Base-by-base conservation (phyloP, 768 basidiomycete species). In the Suillus paluster region DNA sequence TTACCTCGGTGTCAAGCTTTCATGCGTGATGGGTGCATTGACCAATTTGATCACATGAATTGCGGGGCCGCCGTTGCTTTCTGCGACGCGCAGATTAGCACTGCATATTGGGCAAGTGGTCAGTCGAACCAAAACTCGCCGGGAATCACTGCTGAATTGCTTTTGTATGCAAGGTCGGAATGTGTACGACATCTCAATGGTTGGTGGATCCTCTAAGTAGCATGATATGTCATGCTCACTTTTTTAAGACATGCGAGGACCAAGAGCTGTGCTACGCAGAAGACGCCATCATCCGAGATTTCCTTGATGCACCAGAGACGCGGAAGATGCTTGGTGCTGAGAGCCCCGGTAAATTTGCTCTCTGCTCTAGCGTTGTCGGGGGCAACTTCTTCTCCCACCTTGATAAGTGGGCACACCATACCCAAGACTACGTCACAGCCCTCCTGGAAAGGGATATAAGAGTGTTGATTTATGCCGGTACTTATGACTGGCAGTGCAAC, bases 11-110 rank as follows among this genome's bases (percentile, higher is more conserved):
- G 92, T 71, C 76, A 86, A 65, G 80, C 79, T 63, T 80, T 80
- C 41, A 80, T 90, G 71, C 74, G 80, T n/a, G 72, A 79, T 46
- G 78, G 78, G 49, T 94, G 92, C 64, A 79, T 92, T 34, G 83
- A 91, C 59, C 63, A 62, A 17, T 88, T 88, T 64, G 91, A 95
- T 71, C 73, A 79, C 23, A 85, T 89, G 41, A 79, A 83, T 62
- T 94, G 92, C 67, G 76, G 74, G n/a, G 88, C 87, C 14, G 88
- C 91, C 2, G 79, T 85, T 55, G 72, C 64, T 11, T 92, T 92
- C 71, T 95, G 93, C 72, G 79, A 84, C 56, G 73, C 69, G 23
- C 80, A 86, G 63, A 71, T 93, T 14, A 83, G 79, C 38, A 75
- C 64, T 4, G 75, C 78, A 2, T 82, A 80, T 70, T 69, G 70